Base-by-base conservation (phyloP, 441 rosid genomes). In the Theobroma grandiflorum region DNA sequence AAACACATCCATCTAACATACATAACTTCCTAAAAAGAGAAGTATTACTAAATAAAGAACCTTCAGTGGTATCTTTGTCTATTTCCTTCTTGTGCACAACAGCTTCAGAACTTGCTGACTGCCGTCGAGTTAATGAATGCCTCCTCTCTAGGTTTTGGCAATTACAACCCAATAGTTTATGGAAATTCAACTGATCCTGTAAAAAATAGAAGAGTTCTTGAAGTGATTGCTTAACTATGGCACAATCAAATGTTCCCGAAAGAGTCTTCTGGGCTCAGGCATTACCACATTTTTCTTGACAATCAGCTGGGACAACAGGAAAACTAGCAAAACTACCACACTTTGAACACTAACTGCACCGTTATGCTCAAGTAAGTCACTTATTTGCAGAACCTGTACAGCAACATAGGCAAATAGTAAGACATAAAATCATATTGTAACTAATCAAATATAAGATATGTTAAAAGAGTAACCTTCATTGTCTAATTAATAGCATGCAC, bases 291-390 rank as follows among this genome's bases (percentile, higher is more conserved):
- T 86, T 82, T 92, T 91, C 89, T 89, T 91, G 78, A 87, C 86
- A 45, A 87, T 83, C 79, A 96, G 86, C 79, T 93, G 97, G 72
- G 96, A 91, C 77, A 97, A 87, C 38, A 96, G 90, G 86, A 96
- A 92, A 49, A 88, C 95, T 82, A 95, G 78, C 76, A 96, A 84
- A 78, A 96, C 81, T 53, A 95, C 83, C 82, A 96, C 97, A 80
- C 98, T 88, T 72, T 80, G 87, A 73, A 88, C 88, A 86, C 90
- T 92, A 64, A 86, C 82, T 22, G 90, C 92, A 42, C 98, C 96
- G 79, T 87, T 89, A 81, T 95, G 92, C 85, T 92, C 98, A 82
- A 95, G 92, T 86, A 96, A 85, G 76, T 96, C 99, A 84, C 98
- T 88, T 81, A 89, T 89, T 85, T 96, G 95, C 83, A 96, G 84